phyloP scores from a whole-genome alignment of 140 eudicot species.

The Bidens hawaiensis region DNA sequence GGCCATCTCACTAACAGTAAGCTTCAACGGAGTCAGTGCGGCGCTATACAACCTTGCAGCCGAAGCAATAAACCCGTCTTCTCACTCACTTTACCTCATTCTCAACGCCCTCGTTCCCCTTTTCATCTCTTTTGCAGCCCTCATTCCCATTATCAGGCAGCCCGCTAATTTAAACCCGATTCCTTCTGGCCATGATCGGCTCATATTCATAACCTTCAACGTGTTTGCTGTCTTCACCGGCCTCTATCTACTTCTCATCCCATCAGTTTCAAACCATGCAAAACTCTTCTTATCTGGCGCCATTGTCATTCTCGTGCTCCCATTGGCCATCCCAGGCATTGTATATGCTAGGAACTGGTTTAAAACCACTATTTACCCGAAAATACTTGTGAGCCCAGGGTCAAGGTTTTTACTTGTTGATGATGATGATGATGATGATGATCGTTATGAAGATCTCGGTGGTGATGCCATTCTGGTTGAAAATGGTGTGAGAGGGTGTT shows the following conservation, averaged over 20 bases:
- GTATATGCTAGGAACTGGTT: constrained; percentile 73
- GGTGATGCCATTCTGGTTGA: constrained; percentile 13
- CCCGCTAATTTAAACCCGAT: constrained; percentile 43
- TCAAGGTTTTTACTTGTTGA: constrained; percentile 50
- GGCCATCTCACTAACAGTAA: constrained; percentile 68
- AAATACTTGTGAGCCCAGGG: constrained; percentile 28
- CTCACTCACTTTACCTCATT: constrained; percentile 55
- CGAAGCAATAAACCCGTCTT: constrained; percentile 57
- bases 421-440: constrained; percentile 45
- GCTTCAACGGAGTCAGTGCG: constrained; percentile 93
- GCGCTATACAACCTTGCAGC: constrained; percentile 84
- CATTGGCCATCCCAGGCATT: constrained; percentile 77
- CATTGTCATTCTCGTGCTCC: constrained; percentile 56
- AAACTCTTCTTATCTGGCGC: constrained; percentile 61
- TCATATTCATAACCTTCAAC: constrained; percentile 50
- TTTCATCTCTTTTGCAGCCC: constrained; percentile 48
- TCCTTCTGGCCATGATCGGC: constrained; percentile 45
- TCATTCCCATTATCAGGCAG: constrained; percentile 64
- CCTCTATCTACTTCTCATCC: constrained; percentile 65
- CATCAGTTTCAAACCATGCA: constrained; percentile 42
- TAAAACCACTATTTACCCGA: constrained; percentile 37
- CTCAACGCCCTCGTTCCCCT: constrained; percentile 75
- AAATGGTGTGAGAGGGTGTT: constrained; percentile 30
- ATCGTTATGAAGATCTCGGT: constrained; percentile 43
- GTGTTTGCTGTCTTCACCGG: constrained; percentile 69